Percentiles rank a stretch among this genome's conserved stretches.
Evolutionary conservation across 2,329 filamentous ascomycete species (phyloP).

Genomic region (Cordyceps farinosa): DNA sequence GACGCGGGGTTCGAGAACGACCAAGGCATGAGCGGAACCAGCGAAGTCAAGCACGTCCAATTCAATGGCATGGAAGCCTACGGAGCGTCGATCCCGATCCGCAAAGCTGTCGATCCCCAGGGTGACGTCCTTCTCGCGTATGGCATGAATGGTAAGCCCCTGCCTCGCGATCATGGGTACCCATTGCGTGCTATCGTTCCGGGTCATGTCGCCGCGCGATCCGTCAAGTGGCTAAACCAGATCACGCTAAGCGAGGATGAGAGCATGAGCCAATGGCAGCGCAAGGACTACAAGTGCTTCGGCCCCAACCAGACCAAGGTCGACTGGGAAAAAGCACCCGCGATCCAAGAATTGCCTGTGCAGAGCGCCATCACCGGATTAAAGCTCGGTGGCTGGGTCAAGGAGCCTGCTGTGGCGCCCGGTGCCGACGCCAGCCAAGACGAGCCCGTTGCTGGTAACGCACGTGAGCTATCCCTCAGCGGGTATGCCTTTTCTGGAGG

Average conservation of each 20-base stretch:
- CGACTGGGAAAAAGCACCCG: conserved; percentile 59
- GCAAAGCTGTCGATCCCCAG: conserved; percentile 54
- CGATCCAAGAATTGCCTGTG: conserved; percentile 66
- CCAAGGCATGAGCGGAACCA: conserved; percentile 34
- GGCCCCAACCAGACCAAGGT: conserved; percentile 58
- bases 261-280: conserved; percentile 62
- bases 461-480: conserved; percentile 40
- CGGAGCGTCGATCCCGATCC: conserved; percentile 57
- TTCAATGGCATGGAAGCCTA: conserved; percentile 60
- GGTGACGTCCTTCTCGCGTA: conserved; percentile 65
- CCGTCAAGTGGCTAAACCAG: conserved; percentile 65
- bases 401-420: not conserved
- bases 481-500: conserved; percentile 69
- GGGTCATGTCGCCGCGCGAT: conserved; percentile 63
- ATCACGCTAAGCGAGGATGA: conserved; percentile 65
- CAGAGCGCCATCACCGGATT: conserved; percentile 61
- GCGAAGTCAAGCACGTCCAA: conserved; percentile 49
- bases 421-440: not conserved
- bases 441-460: conserved; percentile 1
- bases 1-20: conserved; percentile 51
- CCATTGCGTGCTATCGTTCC: conserved; percentile 61
- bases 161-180: conserved; percentile 65
- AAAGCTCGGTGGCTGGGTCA: conserved; percentile 38
- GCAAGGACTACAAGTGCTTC: conserved; percentile 66
- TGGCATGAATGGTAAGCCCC: conserved; percentile 61